Evolutionary conservation across 169 alveolate genomes (phyloP), one percentile per base, ranked within the genome.

Genomic region (Eimeria maxima): DNA sequence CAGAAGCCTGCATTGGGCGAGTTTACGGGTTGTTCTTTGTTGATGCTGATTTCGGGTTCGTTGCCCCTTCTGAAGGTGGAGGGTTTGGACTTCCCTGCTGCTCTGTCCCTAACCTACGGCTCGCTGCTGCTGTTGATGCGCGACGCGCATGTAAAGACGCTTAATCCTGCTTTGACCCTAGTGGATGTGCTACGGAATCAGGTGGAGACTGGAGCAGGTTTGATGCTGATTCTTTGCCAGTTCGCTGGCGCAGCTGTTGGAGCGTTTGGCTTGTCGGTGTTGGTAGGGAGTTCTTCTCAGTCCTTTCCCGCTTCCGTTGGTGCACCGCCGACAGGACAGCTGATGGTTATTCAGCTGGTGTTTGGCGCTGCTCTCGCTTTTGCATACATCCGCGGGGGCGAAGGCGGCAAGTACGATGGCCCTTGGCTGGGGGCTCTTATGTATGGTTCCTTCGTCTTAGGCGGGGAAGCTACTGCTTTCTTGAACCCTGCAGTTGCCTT

Each of bases 381-480:
- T 24, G 89, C 89, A 1, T 44, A 78, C 89, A 18, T 78, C 27
- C 60, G 89, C 45, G 89, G 69, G 42, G 65, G 42, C 1, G 69
- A 27, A 27, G 33, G 69, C 60, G 45, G 65, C 89, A 78, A 78
- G 67, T 78, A 7, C 24, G 89, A 44, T 24, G 89, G 89, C 47
- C 89, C 65, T 14, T 78, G 89, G 89, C 89, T 78, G 24, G 89
- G 55, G 11, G 89, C 89, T 27, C 65, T 78, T 44, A 44, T 78
- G 89, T 78, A 78, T 33, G 89, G 89, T 22, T 14, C 65, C 20
- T 78, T 78, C 33, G 67, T 24, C 2, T 0, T 78, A n/a, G 89
- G 89, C 10, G 89, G 89, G 24, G 42, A 8, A 3, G 44, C 89
- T 4, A 45, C 89, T 7, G 65, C 65, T 14, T 78, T 20, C 33